Base-by-base conservation (phyloP, 1,139 yeast genomes). In the Scheffersomyces quercinus region DNA sequence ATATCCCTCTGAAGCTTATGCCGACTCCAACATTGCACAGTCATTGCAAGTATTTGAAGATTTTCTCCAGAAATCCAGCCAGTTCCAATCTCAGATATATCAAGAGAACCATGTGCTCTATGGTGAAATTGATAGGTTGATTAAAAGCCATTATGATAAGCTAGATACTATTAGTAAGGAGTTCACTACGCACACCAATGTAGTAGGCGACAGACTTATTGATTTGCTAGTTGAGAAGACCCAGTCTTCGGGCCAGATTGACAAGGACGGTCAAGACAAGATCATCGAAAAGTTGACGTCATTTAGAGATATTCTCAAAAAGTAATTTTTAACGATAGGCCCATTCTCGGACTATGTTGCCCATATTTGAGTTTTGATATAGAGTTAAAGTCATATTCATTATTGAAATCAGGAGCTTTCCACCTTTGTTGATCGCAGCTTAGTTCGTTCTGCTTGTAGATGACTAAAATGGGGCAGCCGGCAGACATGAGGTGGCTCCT, bases 241-340 rank as follows among this genome's bases (percentile, higher is more conserved):
- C 24, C 35, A 31, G 20, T 20, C 15, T 5, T 31, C 35, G 10
- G 6, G 24, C 7, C 24, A 31, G 11, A n/a, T 31, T 8, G 20
- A 31, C n/a, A 31, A 31, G 6, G 35, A 31, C 8, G 35, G 15
- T n/a, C 35, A 31, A n/a, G 35, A 31, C n/a, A 15, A 20, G 5
- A 31, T 31, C n/a, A 15, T 31, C 20, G 15, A 15, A n/a, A 31
- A 31, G 26, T 46, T 58, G 31, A 42, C 35, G 3, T 10, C 35
- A 8, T 31, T 55, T 28, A 36, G 34, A 12, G 50, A 49, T 11
- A 42, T 51, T 11, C n/a, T 50, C 2, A 31, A 39, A 11, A 34
- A 30, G 32, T 26, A 47, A 37, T 6, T 20, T 20, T 20, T 6
- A 20, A 3, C 26, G 26, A 20, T 6, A 20, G 26, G 26, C 7